Conservation (phyloP, 225 moss, liverwort and hornwort species). For the Neckera pumila region DNA sequence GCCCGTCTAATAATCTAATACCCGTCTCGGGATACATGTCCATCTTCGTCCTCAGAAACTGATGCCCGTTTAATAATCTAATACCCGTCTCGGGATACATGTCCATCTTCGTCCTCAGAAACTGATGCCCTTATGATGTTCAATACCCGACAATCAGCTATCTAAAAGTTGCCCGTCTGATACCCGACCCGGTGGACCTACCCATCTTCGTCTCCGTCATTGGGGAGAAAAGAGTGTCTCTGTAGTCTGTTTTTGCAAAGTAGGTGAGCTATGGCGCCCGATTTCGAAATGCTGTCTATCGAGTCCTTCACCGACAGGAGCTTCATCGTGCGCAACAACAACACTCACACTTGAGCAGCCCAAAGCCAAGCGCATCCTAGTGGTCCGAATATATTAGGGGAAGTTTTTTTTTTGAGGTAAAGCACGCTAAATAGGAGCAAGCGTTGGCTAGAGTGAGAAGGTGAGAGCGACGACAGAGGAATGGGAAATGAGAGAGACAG, state of each 20-base stretch:
- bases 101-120: not conserved
- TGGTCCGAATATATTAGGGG: not conserved
- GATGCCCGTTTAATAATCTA: not conserved
- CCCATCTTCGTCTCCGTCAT: not conserved
- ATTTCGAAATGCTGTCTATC: not conserved
- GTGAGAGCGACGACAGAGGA: not conserved
- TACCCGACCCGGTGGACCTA: not conserved
- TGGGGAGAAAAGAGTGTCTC: not conserved
- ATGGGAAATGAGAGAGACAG: not conserved
- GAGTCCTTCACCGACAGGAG: not conserved
- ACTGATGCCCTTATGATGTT: not conserved
- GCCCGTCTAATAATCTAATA: too few relatives aligned
- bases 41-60: not conserved
- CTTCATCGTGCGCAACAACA: not conserved
- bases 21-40: too few relatives aligned
- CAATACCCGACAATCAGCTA: not conserved
- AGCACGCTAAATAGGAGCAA: not conserved
- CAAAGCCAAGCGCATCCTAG: not conserved
- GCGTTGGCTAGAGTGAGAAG: not conserved
- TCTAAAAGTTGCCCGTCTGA: not conserved
- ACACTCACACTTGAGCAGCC: not conserved
- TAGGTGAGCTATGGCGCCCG: not conserved
- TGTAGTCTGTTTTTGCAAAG: not conserved
- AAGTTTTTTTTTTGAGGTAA: not conserved
- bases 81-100: not conserved